Evolutionary conservation across 352 stramenopile species (phyloP).

Genomic region (Phytophthora brassicae): DNA sequence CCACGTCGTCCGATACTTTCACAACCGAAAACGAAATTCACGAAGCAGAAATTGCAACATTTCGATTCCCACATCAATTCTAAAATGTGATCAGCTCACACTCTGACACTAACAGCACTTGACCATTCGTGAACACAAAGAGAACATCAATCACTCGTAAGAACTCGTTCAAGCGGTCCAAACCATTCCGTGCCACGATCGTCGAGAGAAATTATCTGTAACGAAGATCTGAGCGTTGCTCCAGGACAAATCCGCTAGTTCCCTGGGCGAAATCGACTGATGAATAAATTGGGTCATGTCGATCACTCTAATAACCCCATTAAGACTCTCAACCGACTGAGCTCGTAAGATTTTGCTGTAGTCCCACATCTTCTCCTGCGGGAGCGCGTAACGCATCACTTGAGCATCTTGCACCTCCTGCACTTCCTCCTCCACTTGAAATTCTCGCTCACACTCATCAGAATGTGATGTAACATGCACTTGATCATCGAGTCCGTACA

Average conservation of each 20-base stretch:
- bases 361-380: slow-evolving; percentile 17
- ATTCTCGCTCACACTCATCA: slow-evolving; percentile 53
- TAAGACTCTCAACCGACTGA: background rate
- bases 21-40: slow-evolving; percentile 31
- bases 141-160: slow-evolving; percentile 40
- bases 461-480: slow-evolving; percentile 34
- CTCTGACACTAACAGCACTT: slow-evolving; percentile 42
- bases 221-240: background rate
- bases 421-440: slow-evolving; percentile 48
- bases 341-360: slow-evolving; percentile 5
- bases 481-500: slow-evolving; percentile 40
- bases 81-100: slow-evolving; percentile 43
- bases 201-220: background rate
- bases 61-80: slow-evolving; percentile 19
- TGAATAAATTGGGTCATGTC: slow-evolving; percentile 2
- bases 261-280: background rate
- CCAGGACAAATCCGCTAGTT: slow-evolving; percentile 17
- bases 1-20: slow-evolving; percentile 11
- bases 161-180: slow-evolving; percentile 21
- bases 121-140: slow-evolving; percentile 42
- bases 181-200: background rate
- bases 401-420: background rate
- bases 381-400: background rate
- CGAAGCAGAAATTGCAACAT: slow-evolving; percentile 21
- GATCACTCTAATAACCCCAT: background rate